Base-by-base conservation (phyloP, 805 yeast species). In the Nakazawaea anatomiae region DNA sequence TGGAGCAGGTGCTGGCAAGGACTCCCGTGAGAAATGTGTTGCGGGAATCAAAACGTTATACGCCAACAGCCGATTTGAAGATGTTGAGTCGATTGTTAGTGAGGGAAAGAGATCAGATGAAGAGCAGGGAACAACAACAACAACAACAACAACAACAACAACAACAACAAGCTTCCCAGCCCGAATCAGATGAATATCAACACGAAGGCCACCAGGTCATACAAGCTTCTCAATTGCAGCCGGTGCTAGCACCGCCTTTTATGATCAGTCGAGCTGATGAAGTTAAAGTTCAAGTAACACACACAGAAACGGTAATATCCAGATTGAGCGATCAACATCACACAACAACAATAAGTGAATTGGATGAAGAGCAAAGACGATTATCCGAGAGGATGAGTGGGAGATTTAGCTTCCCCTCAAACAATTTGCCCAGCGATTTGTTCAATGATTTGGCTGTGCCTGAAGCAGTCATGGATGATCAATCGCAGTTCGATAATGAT, bases 51-150 rank as follows among this genome's bases (percentile, higher is more conserved):
- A 55, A 52, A 28, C 48, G 65, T 10, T 68, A 67, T 42, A 63
- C 70, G 6, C 72, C 72, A 2, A 44, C 62, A 10, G 55, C 54
- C 14, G 72, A 68, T 48, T 54, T 68, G 44, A 38, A 58, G 54
- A 25, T 58, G 44, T 53, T 68, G 11, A 69, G 69, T 6, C 56
- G 64, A 50, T 51, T 68, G n/a, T 55, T 68, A 12, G 55, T 61
- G 4, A 39, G 51, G 28, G 65, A 61, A 42, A 61, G 58, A 46
- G 58, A 57, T 42, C 56, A 58, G 7, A 10, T 38, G 42, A 32
- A 10, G 32, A 14, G 40, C 30, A n/a, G 25, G 29, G 11, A 5
- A 36, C 39, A 29, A 12, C 39, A 38, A 29, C 41, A 29, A 14
- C 36, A 28, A 35, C 14, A 18, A 29, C 6, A 12, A 11, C 18